These are phyloP conservation scores for Vitellaria paradoxa DNA, from an alignment of 179 eudicot species.

Conservation along the genomic window DNA sequence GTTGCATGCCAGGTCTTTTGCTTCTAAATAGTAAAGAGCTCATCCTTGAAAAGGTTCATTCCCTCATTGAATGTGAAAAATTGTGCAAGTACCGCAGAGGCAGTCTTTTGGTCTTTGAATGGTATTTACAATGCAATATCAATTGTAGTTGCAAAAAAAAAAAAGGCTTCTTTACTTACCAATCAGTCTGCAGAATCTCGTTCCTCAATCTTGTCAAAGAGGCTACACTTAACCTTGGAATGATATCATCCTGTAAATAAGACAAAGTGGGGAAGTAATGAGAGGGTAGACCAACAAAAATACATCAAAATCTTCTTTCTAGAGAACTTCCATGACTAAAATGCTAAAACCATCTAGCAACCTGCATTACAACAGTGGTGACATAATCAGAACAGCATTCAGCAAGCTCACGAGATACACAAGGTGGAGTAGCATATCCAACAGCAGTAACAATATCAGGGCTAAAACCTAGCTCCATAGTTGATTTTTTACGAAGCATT, in stretches of 20 bases:
- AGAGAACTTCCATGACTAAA: neutral
- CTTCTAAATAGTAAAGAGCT: too few species aligned
- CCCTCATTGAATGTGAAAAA: too few species aligned
- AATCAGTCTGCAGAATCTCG: conserved; percentile 90
- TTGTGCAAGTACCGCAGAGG: neutral
- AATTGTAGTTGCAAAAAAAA: neutral
- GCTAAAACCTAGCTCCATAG: conserved; percentile 73
- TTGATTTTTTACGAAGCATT: conserved; percentile 73
- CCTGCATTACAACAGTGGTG: conserved; percentile 90
- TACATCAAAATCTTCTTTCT: neutral
- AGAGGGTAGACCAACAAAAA: neutral
- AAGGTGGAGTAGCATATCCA: conserved; percentile 87
- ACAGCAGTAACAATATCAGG: conserved; percentile 83
- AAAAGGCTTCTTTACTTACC: conserved; percentile 42
- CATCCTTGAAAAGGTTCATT: too few species aligned
- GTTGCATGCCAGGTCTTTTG: too few species aligned
- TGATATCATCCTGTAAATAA: conserved; percentile 77
- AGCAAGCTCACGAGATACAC: conserved; percentile 90
- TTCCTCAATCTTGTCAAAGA: conserved; percentile 88
- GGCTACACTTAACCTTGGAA: conserved; percentile 89
- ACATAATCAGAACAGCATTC: conserved; percentile 82
- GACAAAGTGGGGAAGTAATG: conserved; percentile 1
- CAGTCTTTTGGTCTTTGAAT: neutral
- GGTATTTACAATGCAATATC: neutral
- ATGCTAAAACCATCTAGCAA: conserved; percentile 19